Evolutionary conservation across 768 basidiomycete genomes (phyloP), one percentile per base, ranked within the genome.

Genomic region (Pholiota molesta): DNA sequence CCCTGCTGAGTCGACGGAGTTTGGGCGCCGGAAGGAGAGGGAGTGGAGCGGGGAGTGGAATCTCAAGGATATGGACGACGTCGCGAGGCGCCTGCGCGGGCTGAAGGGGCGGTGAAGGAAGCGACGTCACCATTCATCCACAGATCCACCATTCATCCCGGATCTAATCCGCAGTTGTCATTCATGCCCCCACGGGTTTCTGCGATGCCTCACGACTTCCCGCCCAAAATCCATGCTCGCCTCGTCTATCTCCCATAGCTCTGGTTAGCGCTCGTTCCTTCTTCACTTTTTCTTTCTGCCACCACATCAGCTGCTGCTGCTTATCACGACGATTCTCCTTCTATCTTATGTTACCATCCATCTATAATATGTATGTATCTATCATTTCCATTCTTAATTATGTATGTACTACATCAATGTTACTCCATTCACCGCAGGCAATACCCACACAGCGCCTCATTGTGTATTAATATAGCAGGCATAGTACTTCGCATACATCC

Each of bases 11-110:
- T 17, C 57, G 17, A 40, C 47, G n/a, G 69, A 69, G 16, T 72
- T 57, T 57, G 70, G 73, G 21, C 68, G 68, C 40, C 61, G 75
- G 39, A 75, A 75, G 66, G 74, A 75, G 64, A 68, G 67, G 52
- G 77, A 77, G 53, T 78, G 77, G 77, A 77, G 73, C 57, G 77
- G 77, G 10, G 75, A 77, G 59, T 78, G 77, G 77, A 78, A 78
- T 61, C 47, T 74, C 21, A 64, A 62, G 57, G 76, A 78, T 66
- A 75, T 78, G 73, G 69, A 71, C 16, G 72, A 74, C 44, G 75
- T 78, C 23, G 62, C 72, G 59, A 71, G 55, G 61, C 67, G 64
- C 37, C 60, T 78, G 65, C 65, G 77, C 42, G 71, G 66, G 8
- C 60, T 77, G 42, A 74, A 70, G 59, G 62, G 64, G 7, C 64